Base-by-base conservation (phyloP, 2,329 filamentous ascomycete genomes). In the Fusarium sp. region DNA sequence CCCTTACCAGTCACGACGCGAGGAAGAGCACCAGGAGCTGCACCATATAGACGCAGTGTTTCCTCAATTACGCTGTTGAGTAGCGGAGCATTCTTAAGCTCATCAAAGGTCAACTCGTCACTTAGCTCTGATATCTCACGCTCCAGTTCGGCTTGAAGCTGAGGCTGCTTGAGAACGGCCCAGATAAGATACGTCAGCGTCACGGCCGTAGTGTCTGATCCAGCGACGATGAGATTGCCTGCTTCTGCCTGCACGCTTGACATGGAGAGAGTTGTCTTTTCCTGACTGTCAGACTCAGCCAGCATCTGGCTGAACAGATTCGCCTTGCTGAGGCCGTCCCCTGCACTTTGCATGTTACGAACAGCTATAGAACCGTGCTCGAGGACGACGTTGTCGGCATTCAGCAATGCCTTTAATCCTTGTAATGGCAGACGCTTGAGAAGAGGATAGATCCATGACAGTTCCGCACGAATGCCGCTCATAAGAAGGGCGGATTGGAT, bases 11-110 rank as follows among this genome's bases (percentile, higher is more conserved):
- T 73, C 1, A 72, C 73, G 2, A 50, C 34, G 0, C 73, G 56
- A 0, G 73, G 73, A 7, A 72, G 28, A 5, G 52, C 55, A 17
- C 70, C 73, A 10, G 70, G 70, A 1, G 73, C 73, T 3, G 73
- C 73, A 0, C 73, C 73, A 14, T 75, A 75, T 0, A 75, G 28
- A 4, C 73, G 30, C 3, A 75, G 32, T 0, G 70, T 68, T 12
- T 75, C 73, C 15, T 71, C 62, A 5, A 75, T 65, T 0, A 75
- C 52, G 18, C 66, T 73, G 3, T 72, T 73, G 0, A 75, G 38
- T 0, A 75, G 56, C 0, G 61, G 67, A 0, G 66, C 47, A 13
- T 12, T 58, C 34, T 72, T 65, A 0, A 74, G 41, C 4, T 74
- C 64, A 1, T 68, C 56, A 9, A 57, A 42, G 0, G 13, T 44